Conservation (phyloP, 2,329 filamentous ascomycete genomes). For the Paracamarosporium sp. region DNA sequence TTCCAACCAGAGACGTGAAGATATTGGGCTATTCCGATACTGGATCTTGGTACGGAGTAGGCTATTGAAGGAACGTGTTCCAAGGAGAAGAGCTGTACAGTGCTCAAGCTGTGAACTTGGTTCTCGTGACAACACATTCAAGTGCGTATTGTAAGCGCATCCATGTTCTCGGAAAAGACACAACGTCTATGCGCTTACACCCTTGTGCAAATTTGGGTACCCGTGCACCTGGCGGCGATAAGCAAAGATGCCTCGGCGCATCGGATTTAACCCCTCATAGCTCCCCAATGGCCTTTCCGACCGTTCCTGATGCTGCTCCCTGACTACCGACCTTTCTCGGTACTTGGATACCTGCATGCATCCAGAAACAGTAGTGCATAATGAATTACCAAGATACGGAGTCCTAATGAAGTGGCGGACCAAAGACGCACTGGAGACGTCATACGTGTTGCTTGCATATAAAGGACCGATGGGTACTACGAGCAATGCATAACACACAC, state of each 20-base stretch:
- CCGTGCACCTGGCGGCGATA: not conserved
- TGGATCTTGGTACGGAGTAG: too few relatives aligned
- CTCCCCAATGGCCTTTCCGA: not conserved
- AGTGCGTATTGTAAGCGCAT: too few relatives aligned
- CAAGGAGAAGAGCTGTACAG: too few relatives aligned
- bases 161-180: not conserved
- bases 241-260: not conserved
- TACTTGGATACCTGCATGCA: not conserved
- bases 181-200: not conserved
- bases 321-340: not conserved
- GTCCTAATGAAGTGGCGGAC: not conserved
- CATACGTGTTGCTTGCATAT: not conserved
- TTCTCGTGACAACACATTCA: too few relatives aligned
- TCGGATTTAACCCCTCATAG: not conserved
- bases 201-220: not conserved
- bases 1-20: too few relatives aligned
- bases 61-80: too few relatives aligned
- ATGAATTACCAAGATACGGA: not conserved
- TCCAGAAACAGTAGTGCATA: not conserved
- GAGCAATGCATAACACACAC: not conserved
- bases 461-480: not conserved
- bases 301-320: not conserved
- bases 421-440: not conserved
- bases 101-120: too few relatives aligned
- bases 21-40: too few relatives aligned